Conservation (phyloP, 768 basidiomycete genomes). For the Kwoniella dendrophila region DNA sequence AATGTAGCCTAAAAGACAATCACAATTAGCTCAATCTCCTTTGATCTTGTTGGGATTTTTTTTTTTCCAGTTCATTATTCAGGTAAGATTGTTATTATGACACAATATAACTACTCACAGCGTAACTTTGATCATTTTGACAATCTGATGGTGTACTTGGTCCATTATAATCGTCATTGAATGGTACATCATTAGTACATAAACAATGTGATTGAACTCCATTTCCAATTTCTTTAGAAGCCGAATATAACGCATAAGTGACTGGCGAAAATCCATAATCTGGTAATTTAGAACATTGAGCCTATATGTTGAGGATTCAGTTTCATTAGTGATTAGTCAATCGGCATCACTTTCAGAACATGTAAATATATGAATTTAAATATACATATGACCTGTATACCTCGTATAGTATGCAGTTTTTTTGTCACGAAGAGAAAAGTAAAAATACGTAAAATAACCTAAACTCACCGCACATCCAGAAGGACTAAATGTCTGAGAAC, state of each 20-base stretch:
- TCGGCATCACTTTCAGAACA: background rate
- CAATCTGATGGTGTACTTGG: background rate
- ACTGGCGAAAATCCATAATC: background rate
- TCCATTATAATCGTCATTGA: background rate
- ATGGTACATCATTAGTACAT: background rate
- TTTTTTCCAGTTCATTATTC: too few relatives aligned
- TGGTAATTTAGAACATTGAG: background rate
- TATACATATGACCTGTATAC: background rate
- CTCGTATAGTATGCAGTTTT: background rate
- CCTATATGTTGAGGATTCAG: background rate
- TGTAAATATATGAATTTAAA: too few relatives aligned
- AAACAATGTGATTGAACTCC: background rate
- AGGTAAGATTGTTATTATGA: too few relatives aligned
- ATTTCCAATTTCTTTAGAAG: background rate
- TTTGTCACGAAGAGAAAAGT: too few relatives aligned
- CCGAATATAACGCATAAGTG: background rate
- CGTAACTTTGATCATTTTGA: background rate
- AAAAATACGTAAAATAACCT: background rate
- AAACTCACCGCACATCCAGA: constrained; percentile 3
- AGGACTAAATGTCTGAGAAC: background rate
- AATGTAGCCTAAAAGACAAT: background rate
- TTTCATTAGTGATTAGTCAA: background rate
- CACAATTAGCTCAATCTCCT: too few relatives aligned
- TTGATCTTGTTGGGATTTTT: too few relatives aligned
- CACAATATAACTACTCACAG: background rate